Percentiles rank a stretch among this genome's conserved stretches.
Conservation (phyloP, 2,329 filamentous ascomycete species). For the Plenodomus biglobosus region DNA sequence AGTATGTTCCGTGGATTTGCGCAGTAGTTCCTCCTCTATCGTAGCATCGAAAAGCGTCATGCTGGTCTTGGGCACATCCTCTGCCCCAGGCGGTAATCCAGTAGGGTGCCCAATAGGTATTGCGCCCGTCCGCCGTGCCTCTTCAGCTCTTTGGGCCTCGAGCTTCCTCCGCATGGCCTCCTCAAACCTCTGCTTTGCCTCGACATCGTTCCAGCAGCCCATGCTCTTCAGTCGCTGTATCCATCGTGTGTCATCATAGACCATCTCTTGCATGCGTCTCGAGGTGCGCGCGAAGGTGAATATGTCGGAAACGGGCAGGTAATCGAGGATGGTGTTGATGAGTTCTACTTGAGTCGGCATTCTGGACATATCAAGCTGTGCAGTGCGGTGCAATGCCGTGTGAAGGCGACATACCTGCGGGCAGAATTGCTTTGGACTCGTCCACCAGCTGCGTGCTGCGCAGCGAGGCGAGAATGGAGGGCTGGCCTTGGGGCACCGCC, state of each 20-base stretch:
- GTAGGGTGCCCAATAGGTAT: conserved; percentile 38
- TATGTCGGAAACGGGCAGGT: conserved; percentile 81
- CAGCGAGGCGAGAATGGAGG: conserved; percentile 70
- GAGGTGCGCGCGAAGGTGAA: conserved; percentile 83
- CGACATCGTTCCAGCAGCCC: conserved; percentile 87
- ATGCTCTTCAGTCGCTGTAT: conserved; percentile 82
- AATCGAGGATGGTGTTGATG: conserved; percentile 82
- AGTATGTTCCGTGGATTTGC: conserved; percentile 41
- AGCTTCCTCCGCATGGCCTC: conserved; percentile 61
- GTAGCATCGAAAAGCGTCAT: conserved; percentile 75
- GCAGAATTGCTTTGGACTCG: conserved; percentile 74
- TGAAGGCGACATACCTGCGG: conserved; percentile 66
- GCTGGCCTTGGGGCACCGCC: conserved; percentile 34
- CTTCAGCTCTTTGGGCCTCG: conserved; percentile 57
- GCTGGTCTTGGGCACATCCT: conserved; percentile 44
- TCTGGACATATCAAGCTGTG: neutral
- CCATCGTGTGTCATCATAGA: conserved; percentile 97
- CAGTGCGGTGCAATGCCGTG: neutral
- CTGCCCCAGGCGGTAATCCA: conserved; percentile 41
- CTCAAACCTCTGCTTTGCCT: conserved; percentile 80
- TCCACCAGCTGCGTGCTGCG: conserved; percentile 79
- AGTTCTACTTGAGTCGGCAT: conserved; percentile 63
- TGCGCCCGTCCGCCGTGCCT: conserved; percentile 42
- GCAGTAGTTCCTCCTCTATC: conserved; percentile 63
- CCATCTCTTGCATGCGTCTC: conserved; percentile 91